Percentiles rank a stretch among this genome's conserved stretches.
Conservation (phyloP, 371 early-diverging fungal species). For the Mucor piriformis region DNA sequence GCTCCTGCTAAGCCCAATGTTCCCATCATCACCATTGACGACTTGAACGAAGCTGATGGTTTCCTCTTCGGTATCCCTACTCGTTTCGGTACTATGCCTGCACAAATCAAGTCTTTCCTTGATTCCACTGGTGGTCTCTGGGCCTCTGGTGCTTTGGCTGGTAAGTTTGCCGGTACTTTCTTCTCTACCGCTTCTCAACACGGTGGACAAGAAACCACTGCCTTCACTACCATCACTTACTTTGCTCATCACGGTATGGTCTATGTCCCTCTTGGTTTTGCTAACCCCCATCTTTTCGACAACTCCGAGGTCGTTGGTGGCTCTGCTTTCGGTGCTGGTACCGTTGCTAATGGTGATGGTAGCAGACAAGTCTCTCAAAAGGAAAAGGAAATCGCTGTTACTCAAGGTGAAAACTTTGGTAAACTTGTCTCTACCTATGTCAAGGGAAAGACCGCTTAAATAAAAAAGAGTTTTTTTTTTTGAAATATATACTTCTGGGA, state of each 20-base stretch:
- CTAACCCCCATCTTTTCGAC: conserved; percentile 52
- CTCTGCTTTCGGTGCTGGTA: conserved; percentile 68
- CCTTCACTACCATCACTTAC: conserved; percentile 67
- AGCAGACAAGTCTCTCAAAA: conserved; percentile 61
- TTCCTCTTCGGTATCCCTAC: conserved; percentile 82
- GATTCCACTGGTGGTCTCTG: conserved; percentile 80
- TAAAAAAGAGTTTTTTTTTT: background rate
- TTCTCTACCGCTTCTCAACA: conserved; percentile 74
- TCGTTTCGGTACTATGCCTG: conserved; percentile 72
- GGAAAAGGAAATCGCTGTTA: conserved; percentile 69
- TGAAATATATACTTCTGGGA: no score
- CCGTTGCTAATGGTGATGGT: conserved; percentile 60
- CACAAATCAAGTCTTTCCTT: conserved; percentile 74
- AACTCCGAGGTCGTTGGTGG: conserved; percentile 66
- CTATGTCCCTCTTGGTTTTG: conserved; percentile 77
- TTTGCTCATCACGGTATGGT: conserved; percentile 84
- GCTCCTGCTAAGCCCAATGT: conserved; percentile 65
- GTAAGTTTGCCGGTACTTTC: conserved; percentile 77
- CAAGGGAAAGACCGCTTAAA: conserved; percentile 32
- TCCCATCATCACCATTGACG: conserved; percentile 63
- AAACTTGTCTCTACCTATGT: conserved; percentile 44
- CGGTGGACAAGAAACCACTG: conserved; percentile 84
- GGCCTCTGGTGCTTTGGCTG: conserved; percentile 65
- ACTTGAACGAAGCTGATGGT: conserved; percentile 75
- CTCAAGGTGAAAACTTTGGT: conserved; percentile 72